Conservation (phyloP, 371 early-diverging fungal genomes). For the Amoeboradix gromovi region DNA sequence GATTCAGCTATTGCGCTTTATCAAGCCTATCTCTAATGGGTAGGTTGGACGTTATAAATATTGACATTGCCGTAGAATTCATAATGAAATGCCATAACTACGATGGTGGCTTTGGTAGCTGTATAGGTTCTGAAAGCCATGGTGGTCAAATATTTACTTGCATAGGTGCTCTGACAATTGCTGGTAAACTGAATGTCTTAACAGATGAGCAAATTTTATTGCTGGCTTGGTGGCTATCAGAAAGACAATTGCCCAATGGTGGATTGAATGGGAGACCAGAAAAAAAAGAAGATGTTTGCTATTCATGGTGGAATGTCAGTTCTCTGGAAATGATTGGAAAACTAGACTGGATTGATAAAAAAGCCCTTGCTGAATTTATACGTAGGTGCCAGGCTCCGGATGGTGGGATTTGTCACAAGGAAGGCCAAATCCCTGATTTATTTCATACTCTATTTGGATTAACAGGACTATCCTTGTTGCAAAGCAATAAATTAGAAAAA, state of each 20-base stretch:
- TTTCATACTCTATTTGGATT: slow-evolving; percentile 91
- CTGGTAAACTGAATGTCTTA: slow-evolving; percentile 39
- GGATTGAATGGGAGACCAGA: slow-evolving; percentile 92
- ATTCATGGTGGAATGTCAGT: slow-evolving; percentile 96
- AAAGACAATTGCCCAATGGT: slow-evolving; percentile 66
- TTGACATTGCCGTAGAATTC: slow-evolving; percentile 38
- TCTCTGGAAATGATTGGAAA: slow-evolving; percentile 52
- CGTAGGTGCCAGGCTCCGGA: slow-evolving; percentile 43
- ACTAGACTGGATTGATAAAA: slow-evolving; percentile 53
- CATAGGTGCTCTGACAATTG: slow-evolving; percentile 54
- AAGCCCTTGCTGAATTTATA: slow-evolving; percentile 47
- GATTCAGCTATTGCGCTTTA: slow-evolving; percentile 68
- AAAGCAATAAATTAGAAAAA: background rate
- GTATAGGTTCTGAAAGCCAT: slow-evolving; percentile 82
- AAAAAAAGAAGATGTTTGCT: slow-evolving; percentile 92
- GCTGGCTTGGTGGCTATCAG: slow-evolving; percentile 69
- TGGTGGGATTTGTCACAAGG: slow-evolving; percentile 90
- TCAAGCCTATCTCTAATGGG: slow-evolving; percentile 39
- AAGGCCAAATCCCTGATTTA: slow-evolving; percentile 71
- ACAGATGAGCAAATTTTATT: too few species aligned
- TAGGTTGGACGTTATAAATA: slow-evolving; percentile 35
- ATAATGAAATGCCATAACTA: slow-evolving; percentile 54
- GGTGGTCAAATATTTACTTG: slow-evolving; percentile 66
- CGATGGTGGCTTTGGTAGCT: slow-evolving; percentile 88
- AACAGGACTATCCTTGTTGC: slow-evolving; percentile 19